Percentiles rank a stretch among this genome's conserved stretches.
phyloP scores from a whole-genome alignment of 2,329 filamentous ascomycete species.

The Hymenoscyphus linearis region DNA sequence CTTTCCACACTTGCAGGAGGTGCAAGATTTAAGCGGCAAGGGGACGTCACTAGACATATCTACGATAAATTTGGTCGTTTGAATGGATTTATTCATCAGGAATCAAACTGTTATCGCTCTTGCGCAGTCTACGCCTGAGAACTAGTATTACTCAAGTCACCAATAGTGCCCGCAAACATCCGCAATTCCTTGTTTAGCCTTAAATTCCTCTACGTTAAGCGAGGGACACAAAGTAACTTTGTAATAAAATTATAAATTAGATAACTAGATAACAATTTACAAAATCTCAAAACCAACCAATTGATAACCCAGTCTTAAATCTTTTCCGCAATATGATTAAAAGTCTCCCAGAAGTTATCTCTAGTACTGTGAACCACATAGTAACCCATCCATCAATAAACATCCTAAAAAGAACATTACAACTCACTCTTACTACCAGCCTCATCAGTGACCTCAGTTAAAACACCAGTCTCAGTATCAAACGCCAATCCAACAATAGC shows the following conservation, averaged over 20 bases:
- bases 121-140: background rate
- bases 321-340: background rate
- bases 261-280: background rate
- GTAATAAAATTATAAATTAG: too few relatives aligned
- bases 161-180: background rate
- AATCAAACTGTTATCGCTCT: too few relatives aligned
- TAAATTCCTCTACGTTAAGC: background rate
- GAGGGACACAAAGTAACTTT: too few relatives aligned
- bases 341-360: background rate
- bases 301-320: background rate
- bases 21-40: conserved; percentile 8
- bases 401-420: background rate
- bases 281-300: background rate
- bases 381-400: background rate
- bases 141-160: background rate
- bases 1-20: conserved; percentile 10
- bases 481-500: conserved; percentile 20
- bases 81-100: too few relatives aligned
- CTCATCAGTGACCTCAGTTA: conserved; percentile 11
- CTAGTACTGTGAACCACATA: background rate
- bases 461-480: conserved; percentile 18
- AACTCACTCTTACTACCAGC: conserved; percentile 11
- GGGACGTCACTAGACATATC: too few relatives aligned
- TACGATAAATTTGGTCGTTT: too few relatives aligned
- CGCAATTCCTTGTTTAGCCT: background rate